These are phyloP conservation scores for Arabidopsis arenosa DNA, from an alignment of 345 rosid genomes.

Conservation along the genomic window DNA sequence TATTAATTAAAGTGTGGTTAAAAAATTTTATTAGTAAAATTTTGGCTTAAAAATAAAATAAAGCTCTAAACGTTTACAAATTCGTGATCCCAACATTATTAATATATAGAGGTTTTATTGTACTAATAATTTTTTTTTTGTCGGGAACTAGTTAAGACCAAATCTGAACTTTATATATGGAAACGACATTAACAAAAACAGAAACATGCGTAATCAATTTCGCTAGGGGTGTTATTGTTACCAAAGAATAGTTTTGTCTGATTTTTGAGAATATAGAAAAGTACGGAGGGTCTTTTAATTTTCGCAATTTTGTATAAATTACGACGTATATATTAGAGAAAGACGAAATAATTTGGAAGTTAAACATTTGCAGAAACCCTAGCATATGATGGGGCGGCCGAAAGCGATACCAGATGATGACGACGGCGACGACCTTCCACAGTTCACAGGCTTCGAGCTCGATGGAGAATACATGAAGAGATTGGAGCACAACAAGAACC, in stretches of 20 bases:
- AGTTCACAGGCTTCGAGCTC: constrained; percentile 55
- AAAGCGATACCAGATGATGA: constrained; percentile 44
- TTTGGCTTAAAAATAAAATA: too few species aligned
- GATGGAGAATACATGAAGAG: constrained; percentile 60
- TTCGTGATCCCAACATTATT: too few species aligned
- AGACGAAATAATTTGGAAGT: background rate
- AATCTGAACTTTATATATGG: background rate
- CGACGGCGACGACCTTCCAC: constrained; percentile 35
- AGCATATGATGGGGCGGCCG: constrained; percentile 28
- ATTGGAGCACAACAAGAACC: constrained; percentile 66
- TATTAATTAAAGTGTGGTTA: too few species aligned
- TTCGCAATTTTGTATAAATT: background rate
- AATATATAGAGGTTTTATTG: too few species aligned
- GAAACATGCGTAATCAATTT: background rate
- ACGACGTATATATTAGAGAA: background rate
- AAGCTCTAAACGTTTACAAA: too few species aligned
- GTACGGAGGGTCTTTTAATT: background rate
- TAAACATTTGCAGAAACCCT: constrained; percentile 18
- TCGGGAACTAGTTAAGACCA: background rate
- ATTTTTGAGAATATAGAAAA: background rate
- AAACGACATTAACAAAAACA: background rate
- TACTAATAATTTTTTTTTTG: too few species aligned
- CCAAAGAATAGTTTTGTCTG: background rate
- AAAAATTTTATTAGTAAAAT: too few species aligned
- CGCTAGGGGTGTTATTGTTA: background rate